Percentiles rank a stretch among this genome's conserved stretches.
Conservation (phyloP, 2,329 filamentous ascomycete species). For the Graphium sp. region DNA sequence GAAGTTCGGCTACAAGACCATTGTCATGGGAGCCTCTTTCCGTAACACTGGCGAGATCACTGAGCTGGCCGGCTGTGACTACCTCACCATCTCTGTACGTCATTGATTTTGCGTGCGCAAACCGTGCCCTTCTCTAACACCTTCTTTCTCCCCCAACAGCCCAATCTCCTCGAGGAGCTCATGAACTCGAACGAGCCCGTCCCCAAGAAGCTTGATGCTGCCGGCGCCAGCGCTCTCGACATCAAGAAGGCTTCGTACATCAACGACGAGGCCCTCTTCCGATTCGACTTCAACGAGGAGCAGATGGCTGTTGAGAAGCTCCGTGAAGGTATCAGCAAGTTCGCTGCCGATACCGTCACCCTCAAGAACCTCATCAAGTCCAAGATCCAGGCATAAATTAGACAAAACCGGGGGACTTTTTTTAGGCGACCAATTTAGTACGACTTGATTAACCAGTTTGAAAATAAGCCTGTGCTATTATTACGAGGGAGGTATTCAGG, state of each 20-base stretch:
- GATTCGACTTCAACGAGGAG: slow-evolving; percentile 99
- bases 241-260: slow-evolving; percentile 86
- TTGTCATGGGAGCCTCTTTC: slow-evolving; percentile 99
- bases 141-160: slow-evolving; percentile 26
- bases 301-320: slow-evolving; percentile 99
- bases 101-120: not conserved
- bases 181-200: slow-evolving; percentile 68
- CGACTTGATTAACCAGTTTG: not conserved
- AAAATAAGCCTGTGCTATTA: too few relatives aligned
- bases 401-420: not conserved
- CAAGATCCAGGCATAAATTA: slow-evolving; percentile 48
- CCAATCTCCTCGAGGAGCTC: slow-evolving; percentile 85
- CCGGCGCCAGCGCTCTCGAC: slow-evolving; percentile 47
- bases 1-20: slow-evolving; percentile 98
- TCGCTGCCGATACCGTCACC: slow-evolving; percentile 85
- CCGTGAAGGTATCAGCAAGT: slow-evolving; percentile 98
- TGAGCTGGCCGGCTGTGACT: slow-evolving; percentile 95
- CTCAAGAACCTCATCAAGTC: slow-evolving; percentile 82
- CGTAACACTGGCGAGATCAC: slow-evolving; percentile 92
- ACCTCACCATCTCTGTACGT: slow-evolving; percentile 89
- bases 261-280: slow-evolving; percentile 76
- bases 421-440: not conserved
- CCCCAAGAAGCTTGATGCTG: slow-evolving; percentile 80
- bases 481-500: too few relatives aligned
- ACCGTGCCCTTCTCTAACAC: slow-evolving; percentile 5